Evolutionary conservation across 805 yeast species (phyloP), one percentile per base, ranked within the genome.

Genomic region (Myxozyma neglecta): DNA sequence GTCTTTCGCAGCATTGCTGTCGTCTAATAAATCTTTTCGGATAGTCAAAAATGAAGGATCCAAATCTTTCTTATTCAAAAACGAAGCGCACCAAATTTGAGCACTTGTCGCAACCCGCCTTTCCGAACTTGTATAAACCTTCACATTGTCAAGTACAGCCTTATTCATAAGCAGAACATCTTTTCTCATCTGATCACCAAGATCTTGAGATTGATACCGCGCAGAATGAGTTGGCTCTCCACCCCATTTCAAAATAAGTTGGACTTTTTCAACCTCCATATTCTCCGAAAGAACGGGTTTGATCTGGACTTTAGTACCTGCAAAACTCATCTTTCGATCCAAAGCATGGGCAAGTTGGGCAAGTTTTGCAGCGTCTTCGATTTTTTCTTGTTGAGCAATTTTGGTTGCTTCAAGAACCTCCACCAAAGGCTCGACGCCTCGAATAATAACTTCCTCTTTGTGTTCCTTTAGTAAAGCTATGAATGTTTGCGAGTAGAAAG

Each of bases 141-240:
- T 87, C 44, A 93, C 93, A 70, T 93, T 90, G 43, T 90, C 85
- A 70, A 94, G 79, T 8, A 94, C 90, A 44, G 86, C 88, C 65
- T 88, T 85, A 75, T 94, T 94, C 72, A 94, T 80, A 61, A 94
- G 80, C 71, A 89, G 87, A 69, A 91, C 83, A 74, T 94, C 96
- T 73, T 93, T 97, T 71, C 99, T 85, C 77, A 89, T 82, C 75
- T 92, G 97, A 72, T 93, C 98, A 56, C 99, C 99, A 18, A 94
- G 83, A 74, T 94, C 99, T 35, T 87, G 83, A 0, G 97, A 96
- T 76, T 94, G 99, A 73, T 90, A 89, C 65, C 87, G 83, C 1
- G 98, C 97, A 10, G 97, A 91, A 74, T 94, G 99, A 1, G 99
- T 94, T 6, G 99, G 97, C 75, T 94, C 99, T 66, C 99, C 99